phyloP scores from a whole-genome alignment of 305 asterid species.

The Fraxinus sp. region DNA sequence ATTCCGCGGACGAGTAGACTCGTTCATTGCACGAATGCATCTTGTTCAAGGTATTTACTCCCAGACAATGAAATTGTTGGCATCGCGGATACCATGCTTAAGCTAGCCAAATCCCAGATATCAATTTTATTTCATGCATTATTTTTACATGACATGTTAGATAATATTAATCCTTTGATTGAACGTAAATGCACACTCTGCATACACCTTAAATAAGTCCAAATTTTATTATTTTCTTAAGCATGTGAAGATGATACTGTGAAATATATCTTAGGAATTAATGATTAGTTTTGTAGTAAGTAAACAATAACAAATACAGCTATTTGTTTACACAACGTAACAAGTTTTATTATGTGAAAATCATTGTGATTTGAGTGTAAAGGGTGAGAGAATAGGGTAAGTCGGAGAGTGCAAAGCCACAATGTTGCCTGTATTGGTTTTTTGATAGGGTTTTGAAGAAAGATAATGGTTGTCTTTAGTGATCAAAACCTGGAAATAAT shows the following conservation, averaged over 20 bases:
- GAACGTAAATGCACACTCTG: neutral
- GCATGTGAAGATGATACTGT: neutral
- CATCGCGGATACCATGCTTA: conserved; percentile 6
- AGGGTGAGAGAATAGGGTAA: neutral
- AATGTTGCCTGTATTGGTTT: conserved; percentile 5
- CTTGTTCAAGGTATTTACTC: conserved; percentile 81
- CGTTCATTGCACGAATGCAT: conserved; percentile 94
- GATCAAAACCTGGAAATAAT: neutral
- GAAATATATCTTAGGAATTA: neutral
- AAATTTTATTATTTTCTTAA: conserved; percentile 4
- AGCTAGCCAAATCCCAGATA: neutral
- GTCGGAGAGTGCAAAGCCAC: neutral
- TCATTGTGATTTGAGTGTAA: neutral
- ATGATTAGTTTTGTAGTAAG: neutral
- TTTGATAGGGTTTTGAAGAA: conserved; percentile 14
- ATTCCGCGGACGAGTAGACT: conserved; percentile 75
- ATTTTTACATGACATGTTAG: neutral
- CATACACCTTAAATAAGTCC: conserved; percentile 8
- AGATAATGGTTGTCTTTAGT: neutral
- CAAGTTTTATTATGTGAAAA: conserved; percentile 8
- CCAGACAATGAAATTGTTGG: conserved; percentile 8
- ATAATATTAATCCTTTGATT: neutral
- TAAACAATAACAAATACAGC: neutral
- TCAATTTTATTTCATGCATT: conserved; percentile 3
- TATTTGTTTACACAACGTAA: conserved; percentile 5